Conservation (phyloP, 192 early-diverging fungal genomes). For the Podochytrium sp. region DNA sequence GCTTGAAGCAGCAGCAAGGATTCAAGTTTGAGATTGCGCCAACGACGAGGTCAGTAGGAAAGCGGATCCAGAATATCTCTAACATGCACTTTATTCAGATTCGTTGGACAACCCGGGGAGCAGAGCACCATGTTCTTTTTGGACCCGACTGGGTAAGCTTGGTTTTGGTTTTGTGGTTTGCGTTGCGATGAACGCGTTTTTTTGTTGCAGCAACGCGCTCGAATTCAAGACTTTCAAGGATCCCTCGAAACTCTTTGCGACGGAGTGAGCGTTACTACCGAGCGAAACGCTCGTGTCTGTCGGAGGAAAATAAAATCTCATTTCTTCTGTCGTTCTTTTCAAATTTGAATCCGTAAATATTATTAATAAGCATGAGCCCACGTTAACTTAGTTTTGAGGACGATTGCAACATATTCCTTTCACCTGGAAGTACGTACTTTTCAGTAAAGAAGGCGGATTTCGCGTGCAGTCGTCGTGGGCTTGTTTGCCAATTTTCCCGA, state of each 20-base stretch:
- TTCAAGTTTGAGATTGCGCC: conserved; percentile 47
- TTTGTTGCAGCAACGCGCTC: conserved; percentile 29
- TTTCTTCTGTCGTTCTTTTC: too few relatives aligned
- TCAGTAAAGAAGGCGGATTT: too few relatives aligned
- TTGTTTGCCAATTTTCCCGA: too few relatives aligned
- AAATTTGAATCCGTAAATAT: too few relatives aligned
- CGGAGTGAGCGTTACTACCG: conserved; percentile 28
- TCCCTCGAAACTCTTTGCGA: conserved; percentile 40
- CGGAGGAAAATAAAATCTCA: too few relatives aligned
- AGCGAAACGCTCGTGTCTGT: too few relatives aligned
- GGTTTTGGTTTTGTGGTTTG: neutral
- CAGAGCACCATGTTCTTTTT: conserved; percentile 39
- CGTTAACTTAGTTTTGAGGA: too few relatives aligned
- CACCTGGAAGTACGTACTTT: too few relatives aligned
- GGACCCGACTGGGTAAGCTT: conserved; percentile 36
- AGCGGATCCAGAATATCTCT: neutral
- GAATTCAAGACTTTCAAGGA: conserved; percentile 48
- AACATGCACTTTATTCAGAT: conserved; percentile 1
- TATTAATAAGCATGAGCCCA: too few relatives aligned
- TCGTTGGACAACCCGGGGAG: conserved; percentile 13
- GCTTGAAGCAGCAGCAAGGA: neutral
- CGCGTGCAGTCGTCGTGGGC: too few relatives aligned
- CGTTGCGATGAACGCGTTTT: neutral
- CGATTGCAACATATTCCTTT: too few relatives aligned
- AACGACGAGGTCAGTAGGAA: conserved; percentile 18